Conservation (phyloP, 208 protist species). For the Trypanosomatidae sp. region DNA sequence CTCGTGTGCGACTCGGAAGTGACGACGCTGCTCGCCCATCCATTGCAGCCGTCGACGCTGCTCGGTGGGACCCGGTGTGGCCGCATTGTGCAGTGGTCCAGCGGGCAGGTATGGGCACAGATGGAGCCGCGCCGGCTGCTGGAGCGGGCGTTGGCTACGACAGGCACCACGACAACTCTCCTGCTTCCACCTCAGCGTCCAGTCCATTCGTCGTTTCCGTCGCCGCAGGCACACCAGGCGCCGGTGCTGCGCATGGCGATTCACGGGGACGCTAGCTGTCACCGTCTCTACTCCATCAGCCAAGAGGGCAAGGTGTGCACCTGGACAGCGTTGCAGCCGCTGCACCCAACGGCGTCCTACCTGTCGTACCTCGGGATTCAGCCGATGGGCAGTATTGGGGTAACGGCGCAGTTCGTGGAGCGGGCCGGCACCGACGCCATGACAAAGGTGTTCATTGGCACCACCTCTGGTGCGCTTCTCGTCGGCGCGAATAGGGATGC, state of each 20-base stretch:
- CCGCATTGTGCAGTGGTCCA: slow-evolving; percentile 49
- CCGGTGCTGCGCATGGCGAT: slow-evolving; percentile 57
- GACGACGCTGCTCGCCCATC: slow-evolving; percentile 36
- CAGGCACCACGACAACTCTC: slow-evolving; percentile 34
- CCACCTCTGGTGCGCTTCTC: slow-evolving; percentile 49
- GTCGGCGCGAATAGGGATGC: slow-evolving; percentile 51
- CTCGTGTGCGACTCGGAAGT: slow-evolving; percentile 64
- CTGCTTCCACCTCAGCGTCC: slow-evolving; percentile 39
- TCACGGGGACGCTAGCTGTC: slow-evolving; percentile 54
- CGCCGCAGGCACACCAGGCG: slow-evolving; percentile 55
- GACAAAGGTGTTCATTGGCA: slow-evolving; percentile 68
- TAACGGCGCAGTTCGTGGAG: slow-evolving; percentile 46
- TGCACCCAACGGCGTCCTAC: slow-evolving; percentile 41
- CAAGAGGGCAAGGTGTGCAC: slow-evolving; percentile 71
- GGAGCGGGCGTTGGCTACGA: slow-evolving; percentile 38
- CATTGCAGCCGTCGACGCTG: slow-evolving; percentile 37
- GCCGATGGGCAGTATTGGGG: slow-evolving; percentile 45
- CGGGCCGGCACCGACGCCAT: slow-evolving; percentile 54
- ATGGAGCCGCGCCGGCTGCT: slow-evolving; percentile 31
- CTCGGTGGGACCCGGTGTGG: slow-evolving; percentile 53
- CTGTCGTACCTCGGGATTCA: slow-evolving; percentile 41
- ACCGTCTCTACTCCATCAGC: slow-evolving; percentile 72
- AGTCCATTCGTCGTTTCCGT: slow-evolving; percentile 56
- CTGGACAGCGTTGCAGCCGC: slow-evolving; percentile 46
- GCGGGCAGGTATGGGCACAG: slow-evolving; percentile 28